phyloP scores from a whole-genome alignment of 202 grass and related monocot genomes.

The Alloteropsis angusta region DNA sequence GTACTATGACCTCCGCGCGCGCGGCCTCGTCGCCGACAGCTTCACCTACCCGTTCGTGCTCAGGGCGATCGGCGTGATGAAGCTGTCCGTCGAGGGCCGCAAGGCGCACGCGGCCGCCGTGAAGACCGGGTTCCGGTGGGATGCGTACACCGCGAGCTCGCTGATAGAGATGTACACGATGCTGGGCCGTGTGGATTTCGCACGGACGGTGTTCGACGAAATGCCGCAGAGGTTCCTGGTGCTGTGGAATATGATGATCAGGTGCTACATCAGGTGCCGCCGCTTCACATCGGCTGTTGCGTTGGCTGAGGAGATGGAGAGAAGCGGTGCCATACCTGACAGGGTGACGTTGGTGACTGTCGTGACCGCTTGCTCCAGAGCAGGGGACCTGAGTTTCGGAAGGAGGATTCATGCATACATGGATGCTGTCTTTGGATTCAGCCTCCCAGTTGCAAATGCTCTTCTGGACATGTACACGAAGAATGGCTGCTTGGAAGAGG shows the following conservation, averaged over 20 bases:
- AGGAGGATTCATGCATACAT: constrained; percentile 47
- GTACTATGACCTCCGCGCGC: constrained; percentile 41
- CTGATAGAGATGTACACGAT: constrained; percentile 44
- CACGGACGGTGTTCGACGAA: constrained; percentile 55
- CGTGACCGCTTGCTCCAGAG: constrained; percentile 37
- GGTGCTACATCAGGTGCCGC: constrained; percentile 35
- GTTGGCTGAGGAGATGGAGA: constrained; percentile 33
- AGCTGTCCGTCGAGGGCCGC: constrained; percentile 31
- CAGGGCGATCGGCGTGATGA: constrained; percentile 41
- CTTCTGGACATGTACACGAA: constrained; percentile 59
- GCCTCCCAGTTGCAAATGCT: constrained; percentile 42
- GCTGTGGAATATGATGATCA: constrained; percentile 55
- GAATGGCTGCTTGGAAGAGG: constrained; percentile 43
- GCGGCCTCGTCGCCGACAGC: constrained; percentile 43
- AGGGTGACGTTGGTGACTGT: constrained; percentile 26
- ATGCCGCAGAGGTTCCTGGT: constrained; percentile 26
- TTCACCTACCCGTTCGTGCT: constrained; percentile 70
- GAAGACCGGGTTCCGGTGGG: constrained; percentile 45
- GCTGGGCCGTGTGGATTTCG: constrained; percentile 16
- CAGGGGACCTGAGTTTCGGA: constrained; percentile 37
- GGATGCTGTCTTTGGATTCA: constrained; percentile 33
- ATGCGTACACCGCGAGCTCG: constrained; percentile 47
- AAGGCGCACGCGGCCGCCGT: constrained; percentile 32
- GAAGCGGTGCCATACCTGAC: constrained; percentile 28
- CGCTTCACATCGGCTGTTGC: constrained; percentile 27